Evolutionary conservation across 2,329 filamentous ascomycete genomes (phyloP).

Genomic region (Aotearoamyces nothofagi): DNA sequence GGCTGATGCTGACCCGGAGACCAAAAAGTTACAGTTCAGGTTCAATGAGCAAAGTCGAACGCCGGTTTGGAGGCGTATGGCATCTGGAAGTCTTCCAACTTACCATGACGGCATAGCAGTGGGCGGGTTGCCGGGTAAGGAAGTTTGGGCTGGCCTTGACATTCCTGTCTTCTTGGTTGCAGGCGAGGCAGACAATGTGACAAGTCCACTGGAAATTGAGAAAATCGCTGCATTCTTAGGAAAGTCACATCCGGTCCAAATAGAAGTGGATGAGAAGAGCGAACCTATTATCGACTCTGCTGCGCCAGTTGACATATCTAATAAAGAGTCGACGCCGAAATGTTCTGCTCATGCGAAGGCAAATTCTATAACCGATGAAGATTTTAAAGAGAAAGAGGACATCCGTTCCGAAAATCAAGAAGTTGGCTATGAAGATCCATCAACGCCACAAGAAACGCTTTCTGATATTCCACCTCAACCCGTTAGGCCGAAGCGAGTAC

Average conservation of each 20-base stretch:
- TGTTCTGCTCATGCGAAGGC: conserved; percentile 14
- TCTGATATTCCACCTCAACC: conserved; percentile 31
- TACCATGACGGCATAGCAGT: conserved; percentile 35
- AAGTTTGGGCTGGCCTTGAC: conserved; percentile 57
- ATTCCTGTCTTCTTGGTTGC: conserved; percentile 67
- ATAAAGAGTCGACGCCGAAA: conserved; percentile 5
- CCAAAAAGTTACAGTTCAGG: conserved; percentile 50
- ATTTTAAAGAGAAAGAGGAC: conserved; percentile 21
- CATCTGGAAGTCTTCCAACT: conserved; percentile 50
- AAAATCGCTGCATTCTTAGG: conserved; percentile 40
- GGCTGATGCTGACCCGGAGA: conserved; percentile 44
- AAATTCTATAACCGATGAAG: conserved; percentile 21
- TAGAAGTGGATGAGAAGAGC: conserved; percentile 14
- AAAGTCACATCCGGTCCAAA: conserved; percentile 11
- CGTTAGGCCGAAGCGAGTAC: conserved; percentile 31
- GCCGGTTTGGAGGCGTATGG: conserved; percentile 70
- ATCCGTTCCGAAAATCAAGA: conserved; percentile 19
- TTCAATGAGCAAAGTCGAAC: conserved; percentile 78
- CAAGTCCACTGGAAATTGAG: conserved; percentile 53
- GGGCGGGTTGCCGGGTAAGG: conserved; percentile 53
- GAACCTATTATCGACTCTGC: conserved; percentile 31
- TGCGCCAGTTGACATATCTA: conserved; percentile 27
- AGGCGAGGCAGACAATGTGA: conserved; percentile 63
- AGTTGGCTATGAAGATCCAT: conserved; percentile 27
- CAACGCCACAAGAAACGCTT: conserved; percentile 28